A percentile compares a stretch with the other conserved stretches of the same genome.
These are phyloP conservation scores for Aspergillus sp. DNA, from an alignment of 2,329 filamentous ascomycete species.

Conservation along the genomic window DNA sequence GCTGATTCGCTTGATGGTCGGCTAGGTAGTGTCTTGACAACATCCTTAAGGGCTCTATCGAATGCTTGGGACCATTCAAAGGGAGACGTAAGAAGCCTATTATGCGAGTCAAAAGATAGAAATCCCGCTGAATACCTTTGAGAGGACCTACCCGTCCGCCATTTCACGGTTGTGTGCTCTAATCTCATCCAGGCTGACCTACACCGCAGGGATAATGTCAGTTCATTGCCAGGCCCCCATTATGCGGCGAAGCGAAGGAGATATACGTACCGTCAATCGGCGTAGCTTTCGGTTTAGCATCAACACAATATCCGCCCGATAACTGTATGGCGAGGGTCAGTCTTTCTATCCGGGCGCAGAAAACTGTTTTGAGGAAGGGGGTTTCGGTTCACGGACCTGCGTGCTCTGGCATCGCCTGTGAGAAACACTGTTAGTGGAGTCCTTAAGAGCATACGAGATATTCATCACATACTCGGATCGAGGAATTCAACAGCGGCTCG, in stretches of 20 bases:
- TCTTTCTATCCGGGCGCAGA: neutral
- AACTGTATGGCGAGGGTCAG: conserved; percentile 61
- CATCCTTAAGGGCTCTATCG: conserved; percentile 85
- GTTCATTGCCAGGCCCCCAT: neutral
- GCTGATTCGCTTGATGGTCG: conserved; percentile 75
- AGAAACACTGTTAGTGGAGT: conserved; percentile 1
- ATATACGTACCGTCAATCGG: conserved; percentile 57
- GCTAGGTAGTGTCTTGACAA: conserved; percentile 78
- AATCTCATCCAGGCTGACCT: conserved; percentile 86
- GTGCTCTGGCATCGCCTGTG: conserved; percentile 60
- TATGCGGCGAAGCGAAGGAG: neutral
- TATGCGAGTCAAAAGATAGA: conserved; percentile 21
- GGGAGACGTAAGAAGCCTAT: conserved; percentile 73
- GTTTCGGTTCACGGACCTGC: conserved; percentile 48
- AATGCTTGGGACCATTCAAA: conserved; percentile 91
- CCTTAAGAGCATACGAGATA: neutral
- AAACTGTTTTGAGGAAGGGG: neutral
- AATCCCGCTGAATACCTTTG: neutral
- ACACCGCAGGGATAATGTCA: conserved; percentile 12
- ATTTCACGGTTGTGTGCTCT: conserved; percentile 84
- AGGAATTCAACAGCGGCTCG: conserved; percentile 90
- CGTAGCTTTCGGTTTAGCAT: conserved; percentile 68
- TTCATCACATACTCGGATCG: conserved; percentile 73
- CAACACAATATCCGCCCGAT: conserved; percentile 84
- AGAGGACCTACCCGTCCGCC: conserved; percentile 62